phyloP scores from a whole-genome alignment of 306 rosid genomes.

The Prunus persica region Prunus_persica_NCBIv2 NC_034015.1:12404001-12404500 shows the following conservation, averaged over 20 bases:
- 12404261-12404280: background rate
- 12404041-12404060: conserved; percentile 25
- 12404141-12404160: background rate
- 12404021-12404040: background rate
- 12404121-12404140: conserved; percentile 8
- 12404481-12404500: no score
- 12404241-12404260: background rate
- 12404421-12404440: no score
- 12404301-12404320: background rate
- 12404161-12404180: conserved; percentile 36
- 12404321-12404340: background rate
- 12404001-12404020: conserved; percentile 27
- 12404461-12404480: no score
- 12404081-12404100: conserved; percentile 24
- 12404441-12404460: accelerated
- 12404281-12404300: background rate
- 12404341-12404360: background rate
- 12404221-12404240: background rate
- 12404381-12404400: no score
- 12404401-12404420: no score
- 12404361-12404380: no score
- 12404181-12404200: conserved; percentile 14
- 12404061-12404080: conserved; percentile 9
- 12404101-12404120: conserved; percentile 40
- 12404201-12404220: background rate